Conservation (phyloP, 2,329 filamentous ascomycete species). For the Madurella mycetomatis region DNA sequence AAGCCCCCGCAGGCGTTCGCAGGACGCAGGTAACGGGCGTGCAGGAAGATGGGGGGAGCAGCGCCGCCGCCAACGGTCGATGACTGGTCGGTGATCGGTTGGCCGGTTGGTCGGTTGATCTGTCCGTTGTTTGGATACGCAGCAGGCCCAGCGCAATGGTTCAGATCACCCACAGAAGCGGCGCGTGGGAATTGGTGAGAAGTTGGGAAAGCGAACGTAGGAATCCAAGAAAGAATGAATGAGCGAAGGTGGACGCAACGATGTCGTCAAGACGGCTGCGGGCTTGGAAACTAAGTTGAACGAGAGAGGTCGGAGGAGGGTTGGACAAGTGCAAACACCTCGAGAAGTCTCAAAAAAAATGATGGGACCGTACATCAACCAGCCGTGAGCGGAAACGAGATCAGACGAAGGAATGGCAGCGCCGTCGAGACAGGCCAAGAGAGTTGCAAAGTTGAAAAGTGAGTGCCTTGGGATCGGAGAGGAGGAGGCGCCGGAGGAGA, state of each 20-base stretch:
- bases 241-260: background rate
- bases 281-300: background rate
- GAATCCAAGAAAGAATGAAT: background rate
- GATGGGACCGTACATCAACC: background rate
- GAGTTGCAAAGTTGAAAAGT: background rate
- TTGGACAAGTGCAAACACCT: background rate
- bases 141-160: background rate
- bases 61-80: slow-evolving; percentile 1
- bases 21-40: background rate
- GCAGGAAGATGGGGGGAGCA: slow-evolving; percentile 5
- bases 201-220: background rate
- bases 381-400: background rate
- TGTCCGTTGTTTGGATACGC: background rate
- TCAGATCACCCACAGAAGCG: background rate
- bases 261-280: background rate
- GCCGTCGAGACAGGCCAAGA: background rate
- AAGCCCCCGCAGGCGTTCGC: slow-evolving; percentile 23
- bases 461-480: too few species aligned
- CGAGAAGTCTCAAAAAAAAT: background rate
- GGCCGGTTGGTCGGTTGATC: background rate
- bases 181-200: background rate
- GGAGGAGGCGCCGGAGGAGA: too few species aligned
- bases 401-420: background rate
- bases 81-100: slow-evolving; percentile 3
- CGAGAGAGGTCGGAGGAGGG: background rate